Evolutionary conservation across 1,284 basidiomycete genomes (phyloP).

Genomic region (Tylopilus sp.): DNA sequence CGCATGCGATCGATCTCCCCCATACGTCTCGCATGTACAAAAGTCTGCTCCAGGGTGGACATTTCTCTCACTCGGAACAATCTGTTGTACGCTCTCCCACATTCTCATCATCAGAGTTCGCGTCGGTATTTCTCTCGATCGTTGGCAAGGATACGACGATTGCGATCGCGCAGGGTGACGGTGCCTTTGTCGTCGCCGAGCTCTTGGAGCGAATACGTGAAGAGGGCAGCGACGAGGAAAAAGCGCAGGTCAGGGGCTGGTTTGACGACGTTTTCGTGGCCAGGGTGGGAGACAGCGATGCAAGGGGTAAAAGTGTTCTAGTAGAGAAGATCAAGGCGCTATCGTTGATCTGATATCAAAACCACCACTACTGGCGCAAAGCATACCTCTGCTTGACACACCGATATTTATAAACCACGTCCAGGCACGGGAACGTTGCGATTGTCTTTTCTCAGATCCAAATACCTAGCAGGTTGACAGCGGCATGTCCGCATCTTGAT

Average conservation of each 20-base stretch:
- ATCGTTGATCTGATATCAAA: conserved; percentile 17
- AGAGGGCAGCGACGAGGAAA: conserved; percentile 42
- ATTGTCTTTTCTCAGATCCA: no score
- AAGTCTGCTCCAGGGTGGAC: conserved; percentile 84
- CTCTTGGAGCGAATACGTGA: conserved; percentile 62
- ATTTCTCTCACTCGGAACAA: conserved; percentile 67
- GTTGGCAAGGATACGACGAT: conserved; percentile 58
- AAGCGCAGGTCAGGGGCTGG: conserved; percentile 50
- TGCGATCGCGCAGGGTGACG: conserved; percentile 64
- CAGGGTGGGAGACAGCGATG: conserved; percentile 38
- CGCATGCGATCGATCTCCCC: conserved; percentile 75
- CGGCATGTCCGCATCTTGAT: no score
- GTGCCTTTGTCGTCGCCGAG: conserved; percentile 79
- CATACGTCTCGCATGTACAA: conserved; percentile 83
- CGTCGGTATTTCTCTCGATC: conserved; percentile 53
- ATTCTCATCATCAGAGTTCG: conserved; percentile 61
- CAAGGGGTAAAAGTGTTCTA: conserved; percentile 57
- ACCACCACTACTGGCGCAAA: neutral
- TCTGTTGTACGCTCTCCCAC: conserved; percentile 46
- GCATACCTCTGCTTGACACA: no score
- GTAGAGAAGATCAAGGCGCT: conserved; percentile 47
- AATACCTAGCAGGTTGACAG: no score
- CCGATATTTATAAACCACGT: neutral
- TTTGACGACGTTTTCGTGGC: conserved; percentile 42
- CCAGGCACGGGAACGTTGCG: no score